Conservation (phyloP, 192 early-diverging fungal species). For the Geranomyces variabilis region DNA sequence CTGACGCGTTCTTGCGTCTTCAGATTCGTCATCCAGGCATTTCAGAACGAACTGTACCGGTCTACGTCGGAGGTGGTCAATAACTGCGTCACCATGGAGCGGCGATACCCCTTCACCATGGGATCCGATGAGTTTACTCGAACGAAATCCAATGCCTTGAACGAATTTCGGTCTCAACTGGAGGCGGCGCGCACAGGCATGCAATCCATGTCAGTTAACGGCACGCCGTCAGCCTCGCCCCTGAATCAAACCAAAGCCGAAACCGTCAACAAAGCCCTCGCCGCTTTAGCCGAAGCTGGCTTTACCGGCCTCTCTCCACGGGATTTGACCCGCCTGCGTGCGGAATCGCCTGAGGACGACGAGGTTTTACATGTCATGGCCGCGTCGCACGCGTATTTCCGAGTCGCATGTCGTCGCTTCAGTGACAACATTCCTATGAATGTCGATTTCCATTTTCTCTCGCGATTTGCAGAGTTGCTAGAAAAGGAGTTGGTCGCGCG, state of each 20-base stretch:
- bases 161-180: conserved; percentile 42
- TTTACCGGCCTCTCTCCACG: conserved; percentile 41
- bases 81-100: conserved; percentile 45
- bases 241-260: conserved; percentile 12
- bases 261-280: conserved; percentile 42
- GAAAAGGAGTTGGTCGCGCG: conserved; percentile 50
- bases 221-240: background rate
- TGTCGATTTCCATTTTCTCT: conserved; percentile 49
- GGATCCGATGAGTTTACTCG: conserved; percentile 44
- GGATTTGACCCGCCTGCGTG: conserved; percentile 35
- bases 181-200: conserved; percentile 24
- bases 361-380: conserved; percentile 49
- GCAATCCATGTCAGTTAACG: background rate
- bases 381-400: conserved; percentile 42
- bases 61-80: conserved; percentile 41
- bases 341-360: conserved; percentile 34
- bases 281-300: conserved; percentile 47
- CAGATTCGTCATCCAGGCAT: conserved; percentile 48
- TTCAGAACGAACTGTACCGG: conserved; percentile 50
- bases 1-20: background rate
- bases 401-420: conserved; percentile 37
- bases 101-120: conserved; percentile 48
- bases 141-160: conserved; percentile 34
- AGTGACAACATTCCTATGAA: conserved; percentile 46
- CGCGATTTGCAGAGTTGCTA: conserved; percentile 39